Evolutionary conservation across 2,329 filamentous ascomycete genomes (phyloP), one percentile per base, ranked within the genome.

Genomic region (Passalora sequoiae): DNA sequence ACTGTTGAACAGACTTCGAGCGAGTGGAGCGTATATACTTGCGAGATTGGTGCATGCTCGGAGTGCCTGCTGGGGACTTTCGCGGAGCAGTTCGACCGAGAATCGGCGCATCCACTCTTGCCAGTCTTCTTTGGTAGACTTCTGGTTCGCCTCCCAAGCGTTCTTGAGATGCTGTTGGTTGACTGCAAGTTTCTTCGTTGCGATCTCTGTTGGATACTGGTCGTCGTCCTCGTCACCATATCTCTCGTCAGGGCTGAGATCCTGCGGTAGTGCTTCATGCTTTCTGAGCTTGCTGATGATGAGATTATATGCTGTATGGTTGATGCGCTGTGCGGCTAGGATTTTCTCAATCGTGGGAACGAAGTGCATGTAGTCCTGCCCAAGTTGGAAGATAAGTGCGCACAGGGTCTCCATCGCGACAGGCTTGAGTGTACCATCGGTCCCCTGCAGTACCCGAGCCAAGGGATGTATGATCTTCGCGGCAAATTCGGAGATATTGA

Each of bases 111-210:
- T 88, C 92, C 92, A 99, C 65, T 99, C 92, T 59, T 95, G 87
- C 92, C 92, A 99, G 67, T 99, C 92, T 62, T 99, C 92, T 58
- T 89, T 89, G 7, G 92, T 99, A 0, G 91, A 96, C 62, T 96
- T 96, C 48, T 94, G 89, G 46, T 84, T 89, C 0, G 94, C 92
- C 57, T 97, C 92, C 92, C 92, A 99, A 0, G 94, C 92, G 51
- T 85, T 84, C 67, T 97, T 96, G 16, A 99, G 73, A 71, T 98
- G 94, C 51, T 97, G 89, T 38, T 95, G 89, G 56, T 98, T 99
- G 66, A 97, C 91, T 49, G 94, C 89, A 24, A 97, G 76, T 67
- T 97, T 97, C 73, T 95, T 96, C 9, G 85, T 86, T 1, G 83
- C 81, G 32, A 94, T 84, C 53, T 97, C 91, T 0, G 86, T 81